These are phyloP conservation scores for Gossypium thurberi DNA, from an alignment of 345 rosid species.

Conservation along the genomic window DNA sequence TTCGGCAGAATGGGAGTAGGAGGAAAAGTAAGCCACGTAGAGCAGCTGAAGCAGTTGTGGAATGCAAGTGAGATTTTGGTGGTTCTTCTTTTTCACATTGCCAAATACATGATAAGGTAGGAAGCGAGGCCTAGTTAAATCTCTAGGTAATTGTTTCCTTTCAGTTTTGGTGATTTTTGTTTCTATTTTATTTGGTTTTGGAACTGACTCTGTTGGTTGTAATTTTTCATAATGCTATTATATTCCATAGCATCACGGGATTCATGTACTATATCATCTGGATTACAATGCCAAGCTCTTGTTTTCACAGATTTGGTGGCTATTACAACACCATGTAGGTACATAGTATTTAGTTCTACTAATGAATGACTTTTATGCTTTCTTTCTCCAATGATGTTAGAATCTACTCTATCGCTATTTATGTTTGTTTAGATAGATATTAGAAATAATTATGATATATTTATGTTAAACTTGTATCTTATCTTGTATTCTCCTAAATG, in stretches of 20 bases:
- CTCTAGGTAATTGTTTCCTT: slow-evolving; percentile 16
- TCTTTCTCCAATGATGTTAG: not conserved
- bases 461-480: too few relatives aligned
- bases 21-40: slow-evolving; percentile 59
- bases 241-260: slow-evolving; percentile 13
- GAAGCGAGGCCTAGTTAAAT: slow-evolving; percentile 30
- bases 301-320: not conserved
- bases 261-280: slow-evolving; percentile 20
- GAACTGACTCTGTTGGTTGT: slow-evolving; percentile 31
- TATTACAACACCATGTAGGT: not conserved
- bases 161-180: slow-evolving; percentile 24
- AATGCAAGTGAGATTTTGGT: slow-evolving; percentile 40
- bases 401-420: not conserved
- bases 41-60: slow-evolving; percentile 66
- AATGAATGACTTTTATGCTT: not conserved
- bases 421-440: not conserved
- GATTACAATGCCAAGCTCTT: not conserved
- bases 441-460: too few relatives aligned
- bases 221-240: slow-evolving; percentile 32
- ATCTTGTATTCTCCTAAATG: not conserved
- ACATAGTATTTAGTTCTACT: not conserved
- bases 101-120: slow-evolving; percentile 16
- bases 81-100: slow-evolving; percentile 19
- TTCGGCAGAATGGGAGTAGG: slow-evolving; percentile 61
- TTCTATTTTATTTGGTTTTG: slow-evolving; percentile 13